Evolutionary conservation across 2,329 filamentous ascomycete species (phyloP).

Genomic region (Beauveria medogensis): DNA sequence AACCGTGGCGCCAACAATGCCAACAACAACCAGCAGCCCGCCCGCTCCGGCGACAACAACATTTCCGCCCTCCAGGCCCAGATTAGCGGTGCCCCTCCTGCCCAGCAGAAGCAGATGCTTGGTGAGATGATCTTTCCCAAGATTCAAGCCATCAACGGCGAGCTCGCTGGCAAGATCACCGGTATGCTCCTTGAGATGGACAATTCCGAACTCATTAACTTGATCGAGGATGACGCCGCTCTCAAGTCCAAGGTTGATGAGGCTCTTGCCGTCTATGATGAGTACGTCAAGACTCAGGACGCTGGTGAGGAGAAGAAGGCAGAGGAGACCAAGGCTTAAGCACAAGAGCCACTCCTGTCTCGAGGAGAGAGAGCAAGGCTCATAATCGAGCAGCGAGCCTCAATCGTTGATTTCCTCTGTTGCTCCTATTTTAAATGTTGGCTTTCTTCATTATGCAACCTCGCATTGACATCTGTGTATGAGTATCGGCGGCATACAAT

Average conservation of each 20-base stretch:
- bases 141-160: constrained; percentile 89
- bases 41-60: constrained; percentile 33
- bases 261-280: constrained; percentile 93
- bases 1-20: constrained; percentile 36
- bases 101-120: constrained; percentile 96
- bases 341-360: constrained; percentile 4
- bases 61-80: constrained; percentile 43
- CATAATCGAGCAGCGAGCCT: constrained; percentile 15
- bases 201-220: constrained; percentile 86
- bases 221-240: constrained; percentile 81
- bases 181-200: constrained; percentile 99
- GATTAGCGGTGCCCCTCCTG: constrained; percentile 48
- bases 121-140: constrained; percentile 98
- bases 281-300: constrained; percentile 74
- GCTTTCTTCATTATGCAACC: constrained; percentile 7
- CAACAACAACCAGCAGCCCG: constrained; percentile 32
- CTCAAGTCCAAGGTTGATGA: constrained; percentile 95
- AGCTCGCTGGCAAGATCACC: constrained; percentile 97
- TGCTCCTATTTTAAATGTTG: constrained; percentile 9
- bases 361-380: constrained; percentile 34
- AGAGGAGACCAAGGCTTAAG: constrained; percentile 34
- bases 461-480: not conserved
- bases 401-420: constrained; percentile 19
- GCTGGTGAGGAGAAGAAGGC: constrained; percentile 45
- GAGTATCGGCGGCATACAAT: constrained; percentile 16